These are phyloP conservation scores for Ceratobasidium theobromae DNA, from an alignment of 1,284 basidiomycete species.

Conservation along the genomic window DNA sequence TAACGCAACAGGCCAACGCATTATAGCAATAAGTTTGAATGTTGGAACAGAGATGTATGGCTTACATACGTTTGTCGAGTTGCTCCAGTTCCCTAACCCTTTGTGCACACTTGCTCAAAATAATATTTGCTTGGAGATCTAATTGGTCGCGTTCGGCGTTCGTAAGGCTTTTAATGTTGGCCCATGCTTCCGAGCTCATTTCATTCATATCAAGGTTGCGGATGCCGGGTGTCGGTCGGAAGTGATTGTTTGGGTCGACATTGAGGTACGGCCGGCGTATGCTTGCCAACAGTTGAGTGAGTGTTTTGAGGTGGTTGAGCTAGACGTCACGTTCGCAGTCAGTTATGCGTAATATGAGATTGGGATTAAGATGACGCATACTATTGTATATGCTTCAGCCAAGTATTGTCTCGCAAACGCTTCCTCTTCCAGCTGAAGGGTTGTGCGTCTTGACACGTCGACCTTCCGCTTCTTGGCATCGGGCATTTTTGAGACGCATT, in stretches of 20 bases:
- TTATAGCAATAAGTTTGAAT: conserved; percentile 14
- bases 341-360: conserved; percentile 24
- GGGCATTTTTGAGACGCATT: conserved; percentile 46
- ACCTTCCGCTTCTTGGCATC: conserved; percentile 57
- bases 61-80: conserved; percentile 73
- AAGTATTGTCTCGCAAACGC: conserved; percentile 64
- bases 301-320: conserved; percentile 70
- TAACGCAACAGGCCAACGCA: background rate
- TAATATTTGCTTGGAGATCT: conserved; percentile 82
- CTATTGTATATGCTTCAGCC: conserved; percentile 70
- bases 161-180: conserved; percentile 67
- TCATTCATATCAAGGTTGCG: conserved; percentile 56
- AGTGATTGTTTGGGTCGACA: conserved; percentile 57
- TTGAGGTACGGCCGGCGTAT: conserved; percentile 80
- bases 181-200: conserved; percentile 56
- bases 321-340: conserved; percentile 41
- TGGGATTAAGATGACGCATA: conserved; percentile 47
- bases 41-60: conserved; percentile 33
- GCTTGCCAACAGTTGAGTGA: conserved; percentile 66
- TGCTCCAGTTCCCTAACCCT: conserved; percentile 82
- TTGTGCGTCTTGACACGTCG: conserved; percentile 40
- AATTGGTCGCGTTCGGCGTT: conserved; percentile 90
- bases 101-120: conserved; percentile 79
- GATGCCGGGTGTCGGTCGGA: conserved; percentile 54
- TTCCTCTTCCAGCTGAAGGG: conserved; percentile 43